Conservation (phyloP, 1,284 basidiomycete genomes). For the Ceratobasidium sp. region DNA sequence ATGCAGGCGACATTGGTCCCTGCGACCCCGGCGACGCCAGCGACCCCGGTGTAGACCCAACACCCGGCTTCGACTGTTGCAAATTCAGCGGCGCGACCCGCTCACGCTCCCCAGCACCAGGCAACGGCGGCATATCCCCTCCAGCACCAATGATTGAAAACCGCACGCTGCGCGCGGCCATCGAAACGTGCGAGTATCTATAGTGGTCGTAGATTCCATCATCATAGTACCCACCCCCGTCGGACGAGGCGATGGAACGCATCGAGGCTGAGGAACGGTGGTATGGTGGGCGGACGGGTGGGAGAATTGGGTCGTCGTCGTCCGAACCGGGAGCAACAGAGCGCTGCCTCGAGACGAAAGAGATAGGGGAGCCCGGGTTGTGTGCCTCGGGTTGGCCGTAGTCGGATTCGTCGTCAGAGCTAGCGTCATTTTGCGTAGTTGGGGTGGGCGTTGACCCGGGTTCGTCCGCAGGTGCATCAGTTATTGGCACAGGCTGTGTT, state of each 20-base stretch:
- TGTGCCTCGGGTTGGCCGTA: conserved; percentile 23
- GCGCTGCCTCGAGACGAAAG: not conserved
- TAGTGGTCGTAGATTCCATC: conserved; percentile 79
- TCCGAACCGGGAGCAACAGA: not conserved
- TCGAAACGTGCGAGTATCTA: conserved; percentile 72
- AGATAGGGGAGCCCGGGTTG: not conserved
- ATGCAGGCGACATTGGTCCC: conserved; percentile 23
- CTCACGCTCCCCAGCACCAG: not conserved
- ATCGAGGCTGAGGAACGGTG: conserved; percentile 36
- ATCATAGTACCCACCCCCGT: conserved; percentile 66
- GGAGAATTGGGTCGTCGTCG: conserved; percentile 27
- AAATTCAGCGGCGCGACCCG: conserved; percentile 28
- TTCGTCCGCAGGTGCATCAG: not conserved
- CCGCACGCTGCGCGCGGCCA: conserved; percentile 51
- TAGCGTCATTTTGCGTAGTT: not conserved
- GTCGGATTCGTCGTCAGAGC: conserved; percentile 32
- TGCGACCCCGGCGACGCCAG: conserved; percentile 16
- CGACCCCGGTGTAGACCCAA: not conserved
- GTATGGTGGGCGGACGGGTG: conserved; percentile 42
- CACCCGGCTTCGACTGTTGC: not conserved
- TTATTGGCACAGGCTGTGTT: not conserved
- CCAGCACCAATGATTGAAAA: conserved; percentile 24
- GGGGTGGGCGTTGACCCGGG: not conserved
- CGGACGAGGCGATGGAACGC: conserved; percentile 31
- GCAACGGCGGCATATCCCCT: conserved; percentile 35